phyloP scores from a whole-genome alignment of 805 yeast species.

The Torulaspora microellipsoides region DNA sequence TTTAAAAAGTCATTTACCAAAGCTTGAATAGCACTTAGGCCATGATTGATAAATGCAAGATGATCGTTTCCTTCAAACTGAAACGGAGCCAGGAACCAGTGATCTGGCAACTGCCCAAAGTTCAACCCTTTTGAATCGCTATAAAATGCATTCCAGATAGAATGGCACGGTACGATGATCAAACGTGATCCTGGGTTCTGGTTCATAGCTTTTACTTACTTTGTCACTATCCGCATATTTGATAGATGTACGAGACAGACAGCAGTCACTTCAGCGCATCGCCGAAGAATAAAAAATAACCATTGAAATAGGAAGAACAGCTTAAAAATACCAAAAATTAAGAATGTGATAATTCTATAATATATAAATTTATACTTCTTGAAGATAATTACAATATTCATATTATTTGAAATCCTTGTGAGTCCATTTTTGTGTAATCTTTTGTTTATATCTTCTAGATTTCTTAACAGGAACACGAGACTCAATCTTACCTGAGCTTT shows the following conservation, averaged over 20 bases:
- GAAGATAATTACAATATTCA: neutral
- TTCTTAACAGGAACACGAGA: constrained; percentile 63
- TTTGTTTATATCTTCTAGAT: constrained; percentile 64
- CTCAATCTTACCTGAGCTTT: constrained; percentile 82
- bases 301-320: neutral
- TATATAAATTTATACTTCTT: neutral
- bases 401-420: constrained; percentile 77
- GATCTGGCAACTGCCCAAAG: constrained; percentile 44
- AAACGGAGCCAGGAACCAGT: constrained; percentile 67
- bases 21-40: constrained; percentile 40
- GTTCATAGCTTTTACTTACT: too few relatives aligned
- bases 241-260: too few relatives aligned
- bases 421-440: constrained; percentile 87
- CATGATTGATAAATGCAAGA: constrained; percentile 58
- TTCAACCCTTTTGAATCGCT: constrained; percentile 25
- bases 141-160: constrained; percentile 45
- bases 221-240: too few relatives aligned
- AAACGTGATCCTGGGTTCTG: constrained; percentile 22
- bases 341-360: too few relatives aligned
- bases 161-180: constrained; percentile 58
- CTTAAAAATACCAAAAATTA: too few relatives aligned
- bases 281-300: neutral
- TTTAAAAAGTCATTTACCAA: constrained; percentile 30
- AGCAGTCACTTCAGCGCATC: too few relatives aligned
- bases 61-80: constrained; percentile 71